Evolutionary conservation across 768 basidiomycete species (phyloP), one percentile per base, ranked within the genome.

Genomic region (Lactarius sp.): DNA sequence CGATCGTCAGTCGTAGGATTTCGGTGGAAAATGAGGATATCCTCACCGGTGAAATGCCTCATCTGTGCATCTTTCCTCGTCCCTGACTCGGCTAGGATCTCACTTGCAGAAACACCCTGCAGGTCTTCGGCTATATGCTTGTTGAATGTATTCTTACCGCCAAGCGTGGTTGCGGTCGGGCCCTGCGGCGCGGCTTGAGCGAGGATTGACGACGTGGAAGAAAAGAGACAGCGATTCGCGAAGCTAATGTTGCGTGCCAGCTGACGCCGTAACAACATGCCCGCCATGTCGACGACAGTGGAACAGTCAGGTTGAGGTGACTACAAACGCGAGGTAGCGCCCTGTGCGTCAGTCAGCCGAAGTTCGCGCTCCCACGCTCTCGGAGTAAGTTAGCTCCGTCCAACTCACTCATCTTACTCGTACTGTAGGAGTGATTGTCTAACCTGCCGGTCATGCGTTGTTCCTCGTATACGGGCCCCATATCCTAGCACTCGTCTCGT

Each of bases 21-120:
- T 36, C 42, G 64, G 36, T 27, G 54, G 46, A 33, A 44, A 1
- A 41, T 31, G 37, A 39, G 44, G 20, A 39, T 52, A 46, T 78
- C 27, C 81, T 65, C 71, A 93, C 90, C 93, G 59, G 94, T 98
- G 72, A 96, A 98, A 78, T 98, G 96, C 73, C 92, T 82, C 81
- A 97, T 83, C 72, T 88, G 87, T 14, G 88, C 77, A 67, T 94
- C 94, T 55, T 83, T 84, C 61, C 85, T 79, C 27, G 82, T 78
- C 13, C 83, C 83, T 0, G 85, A 85, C 73, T 94, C 93, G 53
- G 82, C 79, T 62, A 98, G 75, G 70, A 97, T 89, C 62, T 96
- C 87, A 10, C 84, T 76, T 1, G 92, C 90, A 63, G 81, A 77
- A 79, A 94, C 80, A 44, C 85, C 85, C 67, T 94, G 92, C 60